These are phyloP conservation scores for Paraleonurus japonicus DNA, from an alignment of 257 asterid species.

Conservation along the genomic window DNA sequence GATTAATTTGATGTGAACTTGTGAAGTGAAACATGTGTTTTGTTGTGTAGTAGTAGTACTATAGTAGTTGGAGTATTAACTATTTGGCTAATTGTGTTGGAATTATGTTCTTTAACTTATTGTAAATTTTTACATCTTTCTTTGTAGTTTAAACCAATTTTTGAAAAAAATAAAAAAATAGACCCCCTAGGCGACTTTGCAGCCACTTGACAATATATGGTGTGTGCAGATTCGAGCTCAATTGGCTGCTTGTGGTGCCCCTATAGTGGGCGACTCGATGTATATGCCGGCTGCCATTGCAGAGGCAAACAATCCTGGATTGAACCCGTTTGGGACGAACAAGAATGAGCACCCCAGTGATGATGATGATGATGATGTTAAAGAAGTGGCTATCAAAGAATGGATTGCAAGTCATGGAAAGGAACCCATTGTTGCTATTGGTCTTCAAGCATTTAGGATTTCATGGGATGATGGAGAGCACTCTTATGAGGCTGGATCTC, in stretches of 20 bases:
- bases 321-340: slow-evolving; percentile 64
- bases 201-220: neutral
- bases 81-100: too few relatives aligned
- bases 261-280: slow-evolving; percentile 85
- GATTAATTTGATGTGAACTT: too few relatives aligned
- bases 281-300: slow-evolving; percentile 88
- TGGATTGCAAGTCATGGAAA: slow-evolving; percentile 83
- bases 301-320: slow-evolving; percentile 49
- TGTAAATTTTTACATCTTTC: too few relatives aligned
- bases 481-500: slow-evolving; percentile 70
- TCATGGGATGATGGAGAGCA: slow-evolving; percentile 84
- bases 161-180: too few relatives aligned
- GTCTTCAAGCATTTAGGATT: slow-evolving; percentile 83
- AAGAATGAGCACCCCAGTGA: slow-evolving; percentile 41
- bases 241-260: slow-evolving; percentile 79
- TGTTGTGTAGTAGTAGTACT: too few relatives aligned
- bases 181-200: too few relatives aligned
- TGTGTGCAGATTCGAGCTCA: slow-evolving; percentile 73
- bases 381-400: slow-evolving; percentile 50
- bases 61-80: too few relatives aligned
- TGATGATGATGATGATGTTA: slow-evolving; percentile 25
- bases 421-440: slow-evolving; percentile 77
- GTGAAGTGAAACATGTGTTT: too few relatives aligned
- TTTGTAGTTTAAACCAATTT: too few relatives aligned
- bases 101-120: too few relatives aligned